These are phyloP conservation scores for Solanum clarkiae DNA, from an alignment of 257 asterid species.

Conservation along the genomic window DNA sequence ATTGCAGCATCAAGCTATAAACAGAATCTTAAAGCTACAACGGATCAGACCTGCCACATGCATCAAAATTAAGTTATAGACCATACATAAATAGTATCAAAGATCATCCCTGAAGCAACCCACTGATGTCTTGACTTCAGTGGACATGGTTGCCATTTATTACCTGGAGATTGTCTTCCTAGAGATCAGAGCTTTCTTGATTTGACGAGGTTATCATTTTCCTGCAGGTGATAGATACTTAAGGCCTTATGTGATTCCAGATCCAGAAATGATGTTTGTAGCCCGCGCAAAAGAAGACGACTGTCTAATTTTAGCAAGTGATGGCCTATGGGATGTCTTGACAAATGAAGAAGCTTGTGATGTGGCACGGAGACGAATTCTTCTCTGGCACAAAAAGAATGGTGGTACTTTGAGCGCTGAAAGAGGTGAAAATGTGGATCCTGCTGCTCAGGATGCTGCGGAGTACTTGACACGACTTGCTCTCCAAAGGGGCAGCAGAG, in stretches of 20 bases:
- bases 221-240: conserved; percentile 61
- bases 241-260: conserved; percentile 58
- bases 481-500: conserved; percentile 54
- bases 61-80: neutral
- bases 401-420: conserved; percentile 16
- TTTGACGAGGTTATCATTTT: neutral
- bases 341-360: conserved; percentile 70
- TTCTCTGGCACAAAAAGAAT: conserved; percentile 58
- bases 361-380: conserved; percentile 41
- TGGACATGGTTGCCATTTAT: neutral
- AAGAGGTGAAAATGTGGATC: conserved; percentile 32
- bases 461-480: conserved; percentile 47
- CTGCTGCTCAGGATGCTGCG: conserved; percentile 66
- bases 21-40: neutral
- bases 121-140: neutral
- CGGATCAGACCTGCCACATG: neutral
- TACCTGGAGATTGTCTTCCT: neutral
- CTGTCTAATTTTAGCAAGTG: conserved; percentile 59
- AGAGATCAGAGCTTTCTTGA: neutral
- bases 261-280: conserved; percentile 47
- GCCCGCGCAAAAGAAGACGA: conserved; percentile 53
- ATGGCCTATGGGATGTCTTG: conserved; percentile 71
- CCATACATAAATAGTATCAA: neutral
- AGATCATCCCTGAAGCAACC: neutral
- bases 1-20: neutral